Conservation (phyloP, 2,329 filamentous ascomycete genomes). For the Cladosporium sphaerospermum region DNA sequence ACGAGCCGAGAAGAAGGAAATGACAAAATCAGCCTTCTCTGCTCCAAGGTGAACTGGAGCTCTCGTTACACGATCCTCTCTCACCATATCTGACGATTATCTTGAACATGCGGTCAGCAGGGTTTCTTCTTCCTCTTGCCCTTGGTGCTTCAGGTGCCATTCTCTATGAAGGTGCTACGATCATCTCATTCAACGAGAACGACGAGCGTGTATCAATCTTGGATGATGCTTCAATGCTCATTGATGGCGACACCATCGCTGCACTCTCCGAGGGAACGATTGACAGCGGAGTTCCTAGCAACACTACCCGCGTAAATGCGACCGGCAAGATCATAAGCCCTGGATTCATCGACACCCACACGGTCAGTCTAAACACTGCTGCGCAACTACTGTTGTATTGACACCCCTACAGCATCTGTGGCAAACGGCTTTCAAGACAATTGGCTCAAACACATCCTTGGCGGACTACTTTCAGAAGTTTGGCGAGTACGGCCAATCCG, state of each 20-base stretch:
- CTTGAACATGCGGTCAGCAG: conserved; percentile 5
- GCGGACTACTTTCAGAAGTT: conserved; percentile 44
- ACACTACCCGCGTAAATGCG: conserved; percentile 43
- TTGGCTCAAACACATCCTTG: conserved; percentile 47
- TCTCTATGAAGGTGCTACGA: conserved; percentile 28
- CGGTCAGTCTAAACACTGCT: background rate
- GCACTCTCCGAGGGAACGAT: conserved; percentile 25
- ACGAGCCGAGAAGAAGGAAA: background rate
- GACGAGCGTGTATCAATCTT: conserved; percentile 33
- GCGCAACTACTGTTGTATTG: background rate
- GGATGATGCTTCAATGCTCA: conserved; percentile 37
- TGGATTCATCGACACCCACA: conserved; percentile 53
- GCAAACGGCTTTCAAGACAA: conserved; percentile 51
- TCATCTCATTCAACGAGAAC: conserved; percentile 36
- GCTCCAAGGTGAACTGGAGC: background rate
- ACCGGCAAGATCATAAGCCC: conserved; percentile 48
- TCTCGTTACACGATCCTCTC: background rate
- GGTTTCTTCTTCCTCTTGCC: background rate
- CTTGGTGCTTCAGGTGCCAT: conserved; percentile 7
- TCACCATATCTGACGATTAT: background rate
- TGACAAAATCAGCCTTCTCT: background rate
- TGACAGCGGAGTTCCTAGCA: conserved; percentile 20
- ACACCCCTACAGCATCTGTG: conserved; percentile 37
- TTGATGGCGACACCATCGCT: conserved; percentile 35
- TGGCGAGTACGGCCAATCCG: conserved; percentile 27